Evolutionary conservation across 164 flowering plant species (phyloP).

Genomic region (Chimonanthus praecox): DNA sequence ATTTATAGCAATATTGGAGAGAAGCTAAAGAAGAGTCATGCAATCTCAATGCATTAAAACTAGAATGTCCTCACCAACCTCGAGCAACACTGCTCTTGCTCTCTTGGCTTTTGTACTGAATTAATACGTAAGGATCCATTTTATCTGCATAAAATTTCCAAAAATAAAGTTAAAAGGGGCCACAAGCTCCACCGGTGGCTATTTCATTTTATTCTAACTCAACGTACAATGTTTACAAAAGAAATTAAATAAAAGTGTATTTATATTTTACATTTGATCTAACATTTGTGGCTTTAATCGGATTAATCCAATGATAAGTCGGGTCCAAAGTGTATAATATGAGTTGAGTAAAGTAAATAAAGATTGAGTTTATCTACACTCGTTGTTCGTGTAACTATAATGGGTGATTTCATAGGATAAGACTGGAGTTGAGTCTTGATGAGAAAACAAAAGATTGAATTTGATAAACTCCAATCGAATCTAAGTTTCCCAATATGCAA

Average conservation of each 20-base stretch:
- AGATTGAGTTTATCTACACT: too few relatives aligned
- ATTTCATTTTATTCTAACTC: neutral
- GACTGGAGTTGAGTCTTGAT: too few relatives aligned
- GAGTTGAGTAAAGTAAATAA: too few relatives aligned
- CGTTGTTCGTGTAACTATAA: too few relatives aligned
- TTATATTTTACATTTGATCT: neutral
- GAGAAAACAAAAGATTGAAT: too few relatives aligned
- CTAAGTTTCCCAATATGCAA: too few relatives aligned
- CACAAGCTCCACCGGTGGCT: neutral
- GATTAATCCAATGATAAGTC: too few relatives aligned
- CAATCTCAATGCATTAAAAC: neutral
- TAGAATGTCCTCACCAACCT: slow-evolving; percentile 27
- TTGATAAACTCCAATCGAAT: too few relatives aligned
- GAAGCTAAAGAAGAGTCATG: too few relatives aligned
- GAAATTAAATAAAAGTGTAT: neutral
- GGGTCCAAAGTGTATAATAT: too few relatives aligned
- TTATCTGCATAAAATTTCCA: slow-evolving; percentile 20
- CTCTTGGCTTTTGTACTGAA: slow-evolving; percentile 50
- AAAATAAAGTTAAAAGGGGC: neutral
- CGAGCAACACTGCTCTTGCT: slow-evolving; percentile 49
- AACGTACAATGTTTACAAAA: neutral
- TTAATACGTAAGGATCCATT: slow-evolving; percentile 64
- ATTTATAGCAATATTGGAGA: too few relatives aligned
- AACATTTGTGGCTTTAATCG: neutral
- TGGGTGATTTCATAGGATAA: too few relatives aligned